phyloP scores from a whole-genome alignment of 441 rosid species.

The Viola pubescens region DNA sequence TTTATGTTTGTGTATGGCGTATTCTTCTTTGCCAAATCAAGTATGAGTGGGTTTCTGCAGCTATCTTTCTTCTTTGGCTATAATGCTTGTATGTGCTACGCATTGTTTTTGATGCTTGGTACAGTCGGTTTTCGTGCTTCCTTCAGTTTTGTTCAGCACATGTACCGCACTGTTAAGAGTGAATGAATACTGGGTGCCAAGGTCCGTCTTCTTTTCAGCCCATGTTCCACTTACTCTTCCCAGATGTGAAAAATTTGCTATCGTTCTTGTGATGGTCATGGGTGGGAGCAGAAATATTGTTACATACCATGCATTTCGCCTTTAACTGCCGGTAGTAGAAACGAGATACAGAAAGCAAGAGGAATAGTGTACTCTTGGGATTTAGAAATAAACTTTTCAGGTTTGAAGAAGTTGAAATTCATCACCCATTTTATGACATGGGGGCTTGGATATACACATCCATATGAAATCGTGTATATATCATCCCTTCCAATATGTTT shows the following conservation, averaged over 20 bases:
- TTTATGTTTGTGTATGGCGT: constrained; percentile 66
- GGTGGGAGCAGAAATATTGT: too few relatives aligned
- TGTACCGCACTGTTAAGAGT: constrained; percentile 57
- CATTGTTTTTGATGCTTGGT: constrained; percentile 64
- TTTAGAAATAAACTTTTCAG: background rate
- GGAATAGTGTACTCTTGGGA: background rate
- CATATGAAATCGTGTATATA: too few relatives aligned
- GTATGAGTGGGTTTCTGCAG: constrained; percentile 68
- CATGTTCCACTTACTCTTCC: background rate
- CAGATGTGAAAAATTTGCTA: background rate
- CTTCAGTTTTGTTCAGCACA: constrained; percentile 47
- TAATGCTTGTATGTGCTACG: constrained; percentile 64
- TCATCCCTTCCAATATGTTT: too few relatives aligned
- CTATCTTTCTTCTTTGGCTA: constrained; percentile 64
- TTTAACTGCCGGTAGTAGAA: background rate
- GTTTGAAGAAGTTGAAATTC: background rate
- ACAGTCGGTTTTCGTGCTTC: constrained; percentile 55
- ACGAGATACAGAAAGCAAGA: background rate
- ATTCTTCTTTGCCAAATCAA: constrained; percentile 54
- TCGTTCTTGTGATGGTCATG: too few relatives aligned
- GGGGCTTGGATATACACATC: too few relatives aligned
- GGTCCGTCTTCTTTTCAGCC: background rate
- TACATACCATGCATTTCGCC: too few relatives aligned
- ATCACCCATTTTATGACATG: too few relatives aligned
- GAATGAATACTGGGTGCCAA: constrained; percentile 29